A percentile compares a stretch with the other conserved stretches of the same genome.
Evolutionary conservation across 441 rosid species (phyloP).

Genomic region (Gossypium trilobum): DNA sequence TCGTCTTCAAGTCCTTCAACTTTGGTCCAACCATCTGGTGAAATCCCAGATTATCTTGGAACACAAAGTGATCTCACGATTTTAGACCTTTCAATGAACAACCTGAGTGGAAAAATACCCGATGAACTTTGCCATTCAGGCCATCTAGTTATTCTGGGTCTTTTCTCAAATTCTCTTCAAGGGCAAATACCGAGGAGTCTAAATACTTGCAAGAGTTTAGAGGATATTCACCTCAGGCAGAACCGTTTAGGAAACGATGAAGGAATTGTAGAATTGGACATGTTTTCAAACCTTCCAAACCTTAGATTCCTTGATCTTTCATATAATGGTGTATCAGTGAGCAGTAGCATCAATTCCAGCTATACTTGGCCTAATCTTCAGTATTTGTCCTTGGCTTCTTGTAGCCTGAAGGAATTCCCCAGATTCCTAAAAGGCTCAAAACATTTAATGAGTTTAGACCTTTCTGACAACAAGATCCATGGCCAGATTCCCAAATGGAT

Average conservation of each 20-base stretch:
- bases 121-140: neutral
- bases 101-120: neutral
- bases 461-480: neutral
- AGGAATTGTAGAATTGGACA: neutral
- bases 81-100: neutral
- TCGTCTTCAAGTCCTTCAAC: conserved; percentile 66
- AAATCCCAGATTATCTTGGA: neutral
- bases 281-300: neutral
- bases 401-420: neutral
- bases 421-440: neutral
- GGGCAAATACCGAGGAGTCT: neutral
- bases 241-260: neutral
- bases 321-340: neutral
- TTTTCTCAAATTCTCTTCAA: neutral
- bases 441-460: neutral
- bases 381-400: neutral
- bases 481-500: neutral
- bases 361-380: neutral
- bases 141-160: neutral
- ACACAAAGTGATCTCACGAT: neutral
- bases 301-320: neutral
- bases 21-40: conserved; percentile 19
- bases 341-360: neutral
- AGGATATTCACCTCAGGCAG: neutral
- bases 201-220: neutral